phyloP scores from a whole-genome alignment of 2,329 filamentous ascomycete species.

The Lecanicillium sp. region DNA sequence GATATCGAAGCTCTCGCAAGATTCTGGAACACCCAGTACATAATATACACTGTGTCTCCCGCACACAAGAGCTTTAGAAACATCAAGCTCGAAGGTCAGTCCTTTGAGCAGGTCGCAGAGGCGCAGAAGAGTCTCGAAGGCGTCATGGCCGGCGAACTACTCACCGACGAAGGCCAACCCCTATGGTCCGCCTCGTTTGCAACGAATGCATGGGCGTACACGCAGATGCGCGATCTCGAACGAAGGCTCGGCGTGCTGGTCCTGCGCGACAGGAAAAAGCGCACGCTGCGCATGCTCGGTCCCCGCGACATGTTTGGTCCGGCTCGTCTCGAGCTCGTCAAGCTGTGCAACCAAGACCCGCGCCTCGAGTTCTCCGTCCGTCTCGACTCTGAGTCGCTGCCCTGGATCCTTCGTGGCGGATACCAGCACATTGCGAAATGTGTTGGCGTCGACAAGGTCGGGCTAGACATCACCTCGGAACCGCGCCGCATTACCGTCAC shows the following conservation, averaged over 20 bases:
- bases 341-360: slow-evolving; percentile 2
- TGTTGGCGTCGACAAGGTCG: slow-evolving; percentile 10
- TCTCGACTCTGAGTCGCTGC: background rate
- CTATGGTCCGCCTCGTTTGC: slow-evolving; percentile 12
- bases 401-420: slow-evolving; percentile 6
- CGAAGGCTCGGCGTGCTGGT: background rate
- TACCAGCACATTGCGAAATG: background rate
- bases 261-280: background rate
- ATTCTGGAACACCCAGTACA: background rate
- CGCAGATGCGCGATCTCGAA: background rate
- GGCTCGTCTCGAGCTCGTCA: background rate
- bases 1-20: slow-evolving; percentile 5
- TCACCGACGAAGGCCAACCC: slow-evolving; percentile 1
- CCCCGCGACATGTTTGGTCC: background rate
- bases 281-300: slow-evolving; percentile 1
- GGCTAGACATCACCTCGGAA: slow-evolving; percentile 4
- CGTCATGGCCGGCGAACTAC: background rate
- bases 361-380: slow-evolving; percentile 1
- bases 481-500: slow-evolving; percentile 5
- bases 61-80: background rate
- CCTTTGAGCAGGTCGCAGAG: background rate
- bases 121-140: background rate
- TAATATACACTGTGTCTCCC: background rate
- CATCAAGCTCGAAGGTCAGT: slow-evolving; percentile 1
- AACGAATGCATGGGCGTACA: slow-evolving; percentile 9